Evolutionary conservation across 2,329 filamentous ascomycete genomes (phyloP), one percentile per base, ranked within the genome.

Genomic region (Cladophialophora carrionii): DNA sequence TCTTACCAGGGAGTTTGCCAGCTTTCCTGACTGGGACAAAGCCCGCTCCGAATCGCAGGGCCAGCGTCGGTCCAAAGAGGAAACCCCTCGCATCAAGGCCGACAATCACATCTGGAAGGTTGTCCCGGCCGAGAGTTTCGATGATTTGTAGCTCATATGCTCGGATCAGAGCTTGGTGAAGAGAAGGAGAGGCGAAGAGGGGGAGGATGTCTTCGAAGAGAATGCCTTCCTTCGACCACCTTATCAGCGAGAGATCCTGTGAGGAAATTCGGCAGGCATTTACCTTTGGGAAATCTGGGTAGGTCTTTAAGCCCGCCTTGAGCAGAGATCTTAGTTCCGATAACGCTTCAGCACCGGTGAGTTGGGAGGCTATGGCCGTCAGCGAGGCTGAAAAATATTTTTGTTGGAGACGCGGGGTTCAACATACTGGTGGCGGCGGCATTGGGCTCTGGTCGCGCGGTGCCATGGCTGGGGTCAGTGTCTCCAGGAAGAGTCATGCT

Each of bases 201-300:
- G 95, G 95, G 79, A 99, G 89, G 80, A 99, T 98, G 77, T 99
- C 95, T 82, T 97, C 92, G 80, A 99, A 99, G 74, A 96, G 85
- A 76, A 99, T 94, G 78, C 95, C 70, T 57, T 68, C 57, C 68
- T 70, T 34, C 20, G 55, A 20, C 46, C 22, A 48, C n/a, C 8
- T n/a, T 51, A 55, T 68, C 53, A 68, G 66, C 52, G 41, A 20
- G 5, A 48, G 12, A 29, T 49, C 46, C 37, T 8, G 14, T 4
- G 14, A 34, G 22, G 8, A 29, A 43, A 46, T 17, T 22, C 2
- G 12, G 10, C 12, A 12, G 10, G 43, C 29, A 10, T 37, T 34
- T 53, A 67, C 67, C 64, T 69, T 69, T 26, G 68, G 68, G 49
- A 70, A 70, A 49, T 70, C 66, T n/a, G 66, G 68, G 41, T 68